Base-by-base conservation (phyloP, 495 filamentous ascomycete species). In the Penicillium macrosclerotiorum region DNA sequence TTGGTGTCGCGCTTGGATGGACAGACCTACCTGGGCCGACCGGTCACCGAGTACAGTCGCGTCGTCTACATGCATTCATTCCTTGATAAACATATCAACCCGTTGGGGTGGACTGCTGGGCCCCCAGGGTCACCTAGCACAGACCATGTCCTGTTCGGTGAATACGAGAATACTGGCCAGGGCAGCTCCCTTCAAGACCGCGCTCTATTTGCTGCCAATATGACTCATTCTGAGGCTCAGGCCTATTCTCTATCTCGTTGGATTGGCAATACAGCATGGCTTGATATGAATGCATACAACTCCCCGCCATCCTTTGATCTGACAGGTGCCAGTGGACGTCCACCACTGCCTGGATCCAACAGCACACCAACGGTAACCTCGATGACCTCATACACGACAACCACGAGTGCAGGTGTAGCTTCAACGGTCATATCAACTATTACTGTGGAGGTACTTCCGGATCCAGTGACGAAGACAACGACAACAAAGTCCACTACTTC, bases 41-140 rank as follows among this genome's bases (percentile, higher is more conserved):
- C 82, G 11, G 85, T 79, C 77, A 59, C 74, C 6, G 59, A 71
- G 30, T 82, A 75, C 47, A 69, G 80, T n/a, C 60, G 77, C 1
- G 81, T 83, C 4, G 71, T 79, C 8, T 78, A 83, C 62, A 81
- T 82, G 58, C 63, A 70, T 26, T 80, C 74, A 1, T 51, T 53
- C 9, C 56, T 85, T 50, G 65, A 67, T 9, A 54, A 50, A 24
- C 72, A 83, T 24, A 73, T 86, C 53, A 80, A 81, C 51, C 23
- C 55, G 12, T 73, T 75, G 8, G 81, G 81, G 0, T 85, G 82
- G 82, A 30, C 38, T 7, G 24, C 40, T 17, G 49, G 51, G 51
- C 49, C 51, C 19, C 49, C 24, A 13, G 40, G 45, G 22, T 5
- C 45, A 16, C 51, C 51, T 45, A 40, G 45, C 29, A 54, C 47